A percentile compares a stretch with the other conserved stretches of the same genome.
Conservation (phyloP, 805 yeast species). For the Groenewaldozyma tartarivorans region DNA sequence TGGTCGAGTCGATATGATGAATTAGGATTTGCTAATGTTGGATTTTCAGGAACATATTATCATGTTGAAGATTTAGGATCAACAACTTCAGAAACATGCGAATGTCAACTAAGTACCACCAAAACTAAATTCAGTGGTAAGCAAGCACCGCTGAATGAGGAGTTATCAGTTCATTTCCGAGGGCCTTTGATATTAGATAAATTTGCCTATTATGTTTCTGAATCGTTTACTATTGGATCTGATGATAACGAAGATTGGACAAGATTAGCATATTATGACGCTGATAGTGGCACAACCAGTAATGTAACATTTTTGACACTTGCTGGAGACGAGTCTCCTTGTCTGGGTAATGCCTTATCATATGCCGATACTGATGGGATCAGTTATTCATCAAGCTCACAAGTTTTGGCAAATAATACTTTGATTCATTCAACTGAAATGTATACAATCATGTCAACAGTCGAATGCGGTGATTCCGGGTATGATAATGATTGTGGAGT, state of each 20-base stretch:
- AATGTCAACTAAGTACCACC: background rate
- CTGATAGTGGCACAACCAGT: slow-evolving; percentile 55
- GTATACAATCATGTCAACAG: slow-evolving; percentile 65
- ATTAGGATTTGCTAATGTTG: slow-evolving; percentile 7
- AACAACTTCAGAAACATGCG: background rate
- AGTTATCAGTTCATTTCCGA: slow-evolving; percentile 80
- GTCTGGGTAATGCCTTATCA: slow-evolving; percentile 89
- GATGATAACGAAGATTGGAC: slow-evolving; percentile 39
- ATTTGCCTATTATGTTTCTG: slow-evolving; percentile 53
- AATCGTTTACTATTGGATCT: background rate
- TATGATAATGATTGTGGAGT: slow-evolving; percentile 56
- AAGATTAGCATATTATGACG: slow-evolving; percentile 62
- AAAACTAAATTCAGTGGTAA: slow-evolving; percentile 51
- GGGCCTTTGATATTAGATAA: slow-evolving; percentile 74
- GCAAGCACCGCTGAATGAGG: slow-evolving; percentile 76
- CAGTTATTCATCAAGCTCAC: slow-evolving; percentile 59
- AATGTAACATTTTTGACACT: slow-evolving; percentile 80
- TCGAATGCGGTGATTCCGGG: slow-evolving; percentile 25
- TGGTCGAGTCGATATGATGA: slow-evolving; percentile 3
- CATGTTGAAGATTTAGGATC: slow-evolving; percentile 1
- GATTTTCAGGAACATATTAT: slow-evolving; percentile 6
- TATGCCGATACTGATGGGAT: slow-evolving; percentile 72
- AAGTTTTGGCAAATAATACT: slow-evolving; percentile 58
- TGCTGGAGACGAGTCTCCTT: slow-evolving; percentile 83
- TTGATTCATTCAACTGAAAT: slow-evolving; percentile 60